These are phyloP conservation scores for Penicillium vulpinum DNA, from an alignment of 2,329 filamentous ascomycete genomes.

Conservation along the genomic window DNA sequence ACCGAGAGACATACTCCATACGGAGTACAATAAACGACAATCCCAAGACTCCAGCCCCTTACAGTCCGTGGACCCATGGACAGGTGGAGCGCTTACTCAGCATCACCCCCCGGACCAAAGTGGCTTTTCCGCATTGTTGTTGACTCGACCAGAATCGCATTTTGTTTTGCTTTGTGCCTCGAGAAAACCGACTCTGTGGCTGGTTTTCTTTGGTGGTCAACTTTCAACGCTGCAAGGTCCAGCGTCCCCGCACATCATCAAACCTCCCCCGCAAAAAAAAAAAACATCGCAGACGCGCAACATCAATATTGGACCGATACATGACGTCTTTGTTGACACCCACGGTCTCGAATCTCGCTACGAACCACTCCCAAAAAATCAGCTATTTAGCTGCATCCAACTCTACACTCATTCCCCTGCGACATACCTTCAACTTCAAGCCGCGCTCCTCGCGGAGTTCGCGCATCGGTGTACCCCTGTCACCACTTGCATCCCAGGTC, in stretches of 20 bases:
- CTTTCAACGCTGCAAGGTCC: background rate
- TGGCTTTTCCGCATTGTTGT: conserved; percentile 35
- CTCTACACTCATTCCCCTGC: conserved; percentile 8
- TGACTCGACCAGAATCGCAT: conserved; percentile 20
- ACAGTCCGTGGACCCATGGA: background rate
- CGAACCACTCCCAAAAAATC: conserved; percentile 11
- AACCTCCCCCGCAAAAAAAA: conserved; percentile 19
- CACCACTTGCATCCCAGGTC: conserved; percentile 21
- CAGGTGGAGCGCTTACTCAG: conserved; percentile 31
- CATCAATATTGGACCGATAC: conserved; percentile 24
- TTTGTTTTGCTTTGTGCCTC: conserved; percentile 11
- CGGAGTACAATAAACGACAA: no score
- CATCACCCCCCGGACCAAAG: conserved; percentile 25
- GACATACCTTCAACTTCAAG: conserved; percentile 19
- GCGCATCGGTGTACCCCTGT: conserved; percentile 31
- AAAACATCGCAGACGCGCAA: conserved; percentile 16
- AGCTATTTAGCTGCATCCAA: background rate
- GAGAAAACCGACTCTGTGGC: conserved; percentile 3
- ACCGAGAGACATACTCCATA: no score
- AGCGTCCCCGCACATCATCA: conserved; percentile 4
- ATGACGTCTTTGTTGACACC: conserved; percentile 43
- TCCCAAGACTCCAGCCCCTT: background rate
- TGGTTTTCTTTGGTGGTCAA: conserved; percentile 1
- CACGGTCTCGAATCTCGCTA: conserved; percentile 18
- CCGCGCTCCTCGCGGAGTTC: conserved; percentile 36